A percentile compares a stretch with the other conserved stretches of the same genome.
Conservation (phyloP, 1,139 yeast genomes). For the Geotrichum bryndzae region DNA sequence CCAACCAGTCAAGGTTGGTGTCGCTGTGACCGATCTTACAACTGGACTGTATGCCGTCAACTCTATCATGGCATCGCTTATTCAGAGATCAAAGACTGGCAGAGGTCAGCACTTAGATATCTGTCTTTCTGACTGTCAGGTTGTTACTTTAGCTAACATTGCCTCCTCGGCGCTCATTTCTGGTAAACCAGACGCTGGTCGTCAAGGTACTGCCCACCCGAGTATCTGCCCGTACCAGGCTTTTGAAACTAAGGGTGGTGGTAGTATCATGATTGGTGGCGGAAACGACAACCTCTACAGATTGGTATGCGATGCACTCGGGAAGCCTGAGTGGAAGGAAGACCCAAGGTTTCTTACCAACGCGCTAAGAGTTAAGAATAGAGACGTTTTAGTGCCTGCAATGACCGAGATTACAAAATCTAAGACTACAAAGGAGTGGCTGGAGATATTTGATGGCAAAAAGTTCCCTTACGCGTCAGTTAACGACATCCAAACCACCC, state of each 20-base stretch:
- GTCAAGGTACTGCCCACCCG: constrained; percentile 42
- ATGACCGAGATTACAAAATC: constrained; percentile 30
- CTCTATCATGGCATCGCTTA: constrained; percentile 38
- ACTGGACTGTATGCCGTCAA: constrained; percentile 40
- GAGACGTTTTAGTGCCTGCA: constrained; percentile 34
- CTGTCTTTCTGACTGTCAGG: constrained; percentile 38
- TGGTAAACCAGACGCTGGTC: constrained; percentile 38
- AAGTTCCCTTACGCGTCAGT: constrained; percentile 41
- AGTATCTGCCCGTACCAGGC: constrained; percentile 42
- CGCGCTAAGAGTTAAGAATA: constrained; percentile 36
- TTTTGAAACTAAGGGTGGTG: constrained; percentile 37
- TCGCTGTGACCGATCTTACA: constrained; percentile 41
- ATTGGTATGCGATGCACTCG: constrained; percentile 34
- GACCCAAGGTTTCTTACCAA: constrained; percentile 36
- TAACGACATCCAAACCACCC: constrained; percentile 37
- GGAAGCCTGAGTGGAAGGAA: constrained; percentile 36
- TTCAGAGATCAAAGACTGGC: constrained; percentile 33
- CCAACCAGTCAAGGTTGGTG: constrained; percentile 42
- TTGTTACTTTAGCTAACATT: constrained; percentile 39
- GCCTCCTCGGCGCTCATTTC: constrained; percentile 39
- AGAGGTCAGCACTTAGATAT: constrained; percentile 35
- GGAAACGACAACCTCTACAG: constrained; percentile 39
- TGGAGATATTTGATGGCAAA: constrained; percentile 28
- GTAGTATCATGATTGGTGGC: constrained; percentile 40
- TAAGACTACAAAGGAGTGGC: constrained; percentile 37